These are phyloP conservation scores for Leccinum olivaceoglutinosum DNA, from an alignment of 1,284 basidiomycete species.

Conservation along the genomic window DNA sequence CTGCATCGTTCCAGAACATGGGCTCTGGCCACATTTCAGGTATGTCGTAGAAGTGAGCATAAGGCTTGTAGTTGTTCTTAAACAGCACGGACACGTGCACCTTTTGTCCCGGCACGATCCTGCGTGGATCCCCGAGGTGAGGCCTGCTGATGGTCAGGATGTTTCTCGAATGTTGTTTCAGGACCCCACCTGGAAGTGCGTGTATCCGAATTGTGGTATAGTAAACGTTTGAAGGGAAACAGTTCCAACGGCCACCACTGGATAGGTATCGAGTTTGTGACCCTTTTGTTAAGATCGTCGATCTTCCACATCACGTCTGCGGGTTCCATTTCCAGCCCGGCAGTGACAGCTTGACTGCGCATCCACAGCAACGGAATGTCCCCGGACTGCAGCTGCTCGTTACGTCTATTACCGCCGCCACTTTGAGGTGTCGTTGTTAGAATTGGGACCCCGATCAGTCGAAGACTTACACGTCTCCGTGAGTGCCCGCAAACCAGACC, in stretches of 20 bases:
- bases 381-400: slow-evolving; percentile 25
- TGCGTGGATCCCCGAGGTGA: slow-evolving; percentile 23
- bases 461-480: slow-evolving; percentile 31
- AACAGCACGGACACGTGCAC: slow-evolving; percentile 30
- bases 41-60: slow-evolving; percentile 18
- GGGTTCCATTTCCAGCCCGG: slow-evolving; percentile 22
- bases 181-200: slow-evolving; percentile 16
- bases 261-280: slow-evolving; percentile 18
- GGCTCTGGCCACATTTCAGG: slow-evolving; percentile 24
- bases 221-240: slow-evolving; percentile 23
- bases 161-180: too few relatives aligned
- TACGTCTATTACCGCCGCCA: slow-evolving; percentile 28
- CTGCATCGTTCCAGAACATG: slow-evolving; percentile 28
- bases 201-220: slow-evolving; percentile 24
- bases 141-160: slow-evolving; percentile 22
- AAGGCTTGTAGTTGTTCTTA: slow-evolving; percentile 26
- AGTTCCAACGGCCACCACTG: slow-evolving; percentile 27
- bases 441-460: background rate
- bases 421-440: slow-evolving; percentile 14
- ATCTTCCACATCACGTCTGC: slow-evolving; percentile 26
- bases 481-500: slow-evolving; percentile 33
- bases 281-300: slow-evolving; percentile 23
- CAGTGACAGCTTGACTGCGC: slow-evolving; percentile 27
- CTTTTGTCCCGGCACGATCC: slow-evolving; percentile 28
- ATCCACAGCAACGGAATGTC: slow-evolving; percentile 32